These are phyloP conservation scores for Emergomyces africanus DNA, from an alignment of 2,329 filamentous ascomycete species.

Conservation along the genomic window DNA sequence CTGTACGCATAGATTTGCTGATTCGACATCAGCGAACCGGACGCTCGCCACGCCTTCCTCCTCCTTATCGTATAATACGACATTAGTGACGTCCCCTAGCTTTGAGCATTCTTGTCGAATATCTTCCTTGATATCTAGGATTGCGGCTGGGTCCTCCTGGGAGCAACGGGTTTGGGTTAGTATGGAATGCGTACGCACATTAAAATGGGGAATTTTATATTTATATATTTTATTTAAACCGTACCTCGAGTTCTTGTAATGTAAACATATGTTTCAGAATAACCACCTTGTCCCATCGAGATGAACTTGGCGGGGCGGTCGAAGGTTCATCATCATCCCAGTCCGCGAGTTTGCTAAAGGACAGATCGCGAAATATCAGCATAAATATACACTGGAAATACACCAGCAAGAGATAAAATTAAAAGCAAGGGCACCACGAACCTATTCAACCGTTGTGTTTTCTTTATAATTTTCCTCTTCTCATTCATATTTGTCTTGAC, in stretches of 20 bases:
- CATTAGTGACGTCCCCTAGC: slow-evolving; percentile 77
- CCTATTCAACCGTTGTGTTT: slow-evolving; percentile 74
- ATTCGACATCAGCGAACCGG: slow-evolving; percentile 58
- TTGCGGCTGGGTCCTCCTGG: slow-evolving; percentile 61
- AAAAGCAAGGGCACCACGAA: slow-evolving; percentile 19
- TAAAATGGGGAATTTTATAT: no score
- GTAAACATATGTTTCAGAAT: slow-evolving; percentile 93
- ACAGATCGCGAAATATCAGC: slow-evolving; percentile 10
- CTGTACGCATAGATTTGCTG: slow-evolving; percentile 57
- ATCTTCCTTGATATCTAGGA: slow-evolving; percentile 89
- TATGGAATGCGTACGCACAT: neutral
- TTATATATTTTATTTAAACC: no score
- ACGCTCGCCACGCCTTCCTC: slow-evolving; percentile 73
- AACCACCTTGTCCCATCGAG: slow-evolving; percentile 63
- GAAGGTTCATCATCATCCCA: slow-evolving; percentile 84
- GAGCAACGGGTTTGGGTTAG: neutral
- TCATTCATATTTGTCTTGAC: slow-evolving; percentile 48
- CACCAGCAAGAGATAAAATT: neutral
- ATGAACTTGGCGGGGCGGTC: slow-evolving; percentile 42
- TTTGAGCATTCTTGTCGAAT: slow-evolving; percentile 82
- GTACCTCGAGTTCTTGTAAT: slow-evolving; percentile 58
- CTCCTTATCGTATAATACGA: slow-evolving; percentile 81
- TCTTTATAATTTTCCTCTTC: slow-evolving; percentile 80
- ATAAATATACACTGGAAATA: neutral
- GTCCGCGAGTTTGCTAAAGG: slow-evolving; percentile 65